A percentile compares a stretch with the other conserved stretches of the same genome.
Evolutionary conservation across 176 grass and related monocot genomes (phyloP).

Genomic region (Musa troglodytarum): DNA sequence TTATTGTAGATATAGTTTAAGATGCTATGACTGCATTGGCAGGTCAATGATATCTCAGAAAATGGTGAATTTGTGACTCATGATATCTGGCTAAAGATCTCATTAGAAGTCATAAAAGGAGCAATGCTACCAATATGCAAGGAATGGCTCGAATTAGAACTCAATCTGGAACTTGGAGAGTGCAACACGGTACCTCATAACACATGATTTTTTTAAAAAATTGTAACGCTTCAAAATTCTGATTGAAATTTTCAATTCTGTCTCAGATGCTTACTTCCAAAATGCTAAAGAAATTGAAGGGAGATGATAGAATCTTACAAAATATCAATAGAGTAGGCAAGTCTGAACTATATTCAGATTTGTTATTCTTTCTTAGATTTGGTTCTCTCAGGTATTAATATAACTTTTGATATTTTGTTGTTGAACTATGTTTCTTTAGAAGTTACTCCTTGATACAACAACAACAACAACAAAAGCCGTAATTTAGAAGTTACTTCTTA

Average conservation of each 20-base stretch:
- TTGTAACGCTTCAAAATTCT: background rate
- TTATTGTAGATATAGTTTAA: background rate
- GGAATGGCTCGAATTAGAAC: slow-evolving; percentile 74
- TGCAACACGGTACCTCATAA: slow-evolving; percentile 35
- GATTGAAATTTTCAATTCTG: slow-evolving; percentile 13
- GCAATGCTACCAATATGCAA: slow-evolving; percentile 44
- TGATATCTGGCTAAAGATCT: slow-evolving; percentile 47
- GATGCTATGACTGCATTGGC: slow-evolving; percentile 1
- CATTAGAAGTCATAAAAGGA: slow-evolving; percentile 38
- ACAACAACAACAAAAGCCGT: no score
- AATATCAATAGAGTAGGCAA: slow-evolving; percentile 77
- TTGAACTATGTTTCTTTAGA: background rate
- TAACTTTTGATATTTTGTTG: background rate
- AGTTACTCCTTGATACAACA: background rate
- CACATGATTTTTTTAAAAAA: background rate
- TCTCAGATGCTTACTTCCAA: slow-evolving; percentile 55
- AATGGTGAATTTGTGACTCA: slow-evolving; percentile 32
- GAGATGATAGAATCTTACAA: slow-evolving; percentile 54
- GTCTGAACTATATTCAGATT: slow-evolving; percentile 61
- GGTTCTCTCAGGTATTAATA: slow-evolving; percentile 61
- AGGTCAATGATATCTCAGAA: slow-evolving; percentile 60
- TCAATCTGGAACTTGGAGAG: slow-evolving; percentile 45
- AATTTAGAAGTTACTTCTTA: no score
- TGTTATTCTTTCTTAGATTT: slow-evolving; percentile 82
- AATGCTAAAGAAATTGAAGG: slow-evolving; percentile 57